Percentiles rank a stretch among this genome's conserved stretches.
phyloP scores from a whole-genome alignment of 2,329 filamentous ascomycete species.

The Paracamarosporium sp. region DNA sequence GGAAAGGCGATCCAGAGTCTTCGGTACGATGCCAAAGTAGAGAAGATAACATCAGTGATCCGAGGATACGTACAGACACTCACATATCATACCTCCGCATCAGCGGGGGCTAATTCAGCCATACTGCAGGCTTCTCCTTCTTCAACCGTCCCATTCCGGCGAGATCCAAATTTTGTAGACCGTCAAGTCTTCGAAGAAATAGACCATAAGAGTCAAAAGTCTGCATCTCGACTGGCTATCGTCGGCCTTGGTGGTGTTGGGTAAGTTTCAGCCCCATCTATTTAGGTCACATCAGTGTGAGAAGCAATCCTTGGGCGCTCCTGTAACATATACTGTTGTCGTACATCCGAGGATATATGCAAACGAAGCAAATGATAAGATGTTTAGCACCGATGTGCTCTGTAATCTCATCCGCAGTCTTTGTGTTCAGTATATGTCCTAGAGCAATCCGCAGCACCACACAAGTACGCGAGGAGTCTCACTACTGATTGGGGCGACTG shows the following conservation, averaged over 20 bases:
- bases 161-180: slow-evolving; percentile 30
- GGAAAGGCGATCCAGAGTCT: slow-evolving; percentile 18
- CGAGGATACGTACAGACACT: slow-evolving; percentile 12
- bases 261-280: no score
- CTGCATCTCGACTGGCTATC: slow-evolving; percentile 22
- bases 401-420: no score
- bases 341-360: no score
- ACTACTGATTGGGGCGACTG: no score
- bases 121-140: slow-evolving; percentile 5
- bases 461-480: no score
- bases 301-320: no score
- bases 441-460: no score
- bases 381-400: no score
- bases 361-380: no score
- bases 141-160: slow-evolving; percentile 23
- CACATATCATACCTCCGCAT: slow-evolving; percentile 11
- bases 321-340: no score
- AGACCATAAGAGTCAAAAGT: slow-evolving; percentile 8
- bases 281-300: no score
- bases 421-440: no score
- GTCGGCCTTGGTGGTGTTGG: slow-evolving; percentile 35
- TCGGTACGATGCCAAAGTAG: slow-evolving; percentile 15
- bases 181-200: slow-evolving; percentile 14
- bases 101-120: neutral
- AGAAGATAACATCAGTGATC: slow-evolving; percentile 13